Evolutionary conservation across 805 yeast species (phyloP), one percentile per base, ranked within the genome.

Genomic region (Candida montana): DNA sequence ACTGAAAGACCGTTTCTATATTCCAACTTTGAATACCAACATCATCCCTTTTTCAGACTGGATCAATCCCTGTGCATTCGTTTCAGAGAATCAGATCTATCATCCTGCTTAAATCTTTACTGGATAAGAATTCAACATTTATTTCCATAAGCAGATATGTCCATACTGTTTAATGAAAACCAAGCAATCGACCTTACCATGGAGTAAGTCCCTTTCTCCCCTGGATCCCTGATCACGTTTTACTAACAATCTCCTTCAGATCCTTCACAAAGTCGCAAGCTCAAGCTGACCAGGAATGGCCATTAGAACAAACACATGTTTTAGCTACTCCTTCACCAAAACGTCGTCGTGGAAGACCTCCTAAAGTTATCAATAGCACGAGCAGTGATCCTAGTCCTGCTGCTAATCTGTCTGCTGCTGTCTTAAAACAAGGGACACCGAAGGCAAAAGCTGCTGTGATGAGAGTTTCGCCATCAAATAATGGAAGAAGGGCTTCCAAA

Each of bases 301-400:
- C 31, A 21, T 17, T 18, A 20, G n/a, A 30, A 11, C 31, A 32
- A 5, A 16, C 35, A 2, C 21, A 31, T 11, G 35, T 16, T 7
- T 18, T 42, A 5, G 31, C 36, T 4, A 45, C 55, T 11, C 56
- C 58, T 9, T 46, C 57, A 2, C 52, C 55, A 17, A 57, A 53
- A 36, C 56, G 59, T 15, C 57, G 58, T 31, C 57, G 59, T 45
- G 61, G 61, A 7, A 55, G 61, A 49, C 58, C 58, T 16, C 43
- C 59, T 10, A 55, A 48, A 39, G 37, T 46, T 16, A 31, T 38
- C 13, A 35, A 42, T 18, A 17, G 26, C 6, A 32, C 33, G 2
- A 41, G 40, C 10, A 42, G 39, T 9, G 21, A 32, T 2, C 44
- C 49, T 4, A 46, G 51, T 21, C 53, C 54, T 17, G 59, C 61